Base-by-base conservation (phyloP, 495 filamentous ascomycete species). In the Tuber microsphaerosporum region DNA sequence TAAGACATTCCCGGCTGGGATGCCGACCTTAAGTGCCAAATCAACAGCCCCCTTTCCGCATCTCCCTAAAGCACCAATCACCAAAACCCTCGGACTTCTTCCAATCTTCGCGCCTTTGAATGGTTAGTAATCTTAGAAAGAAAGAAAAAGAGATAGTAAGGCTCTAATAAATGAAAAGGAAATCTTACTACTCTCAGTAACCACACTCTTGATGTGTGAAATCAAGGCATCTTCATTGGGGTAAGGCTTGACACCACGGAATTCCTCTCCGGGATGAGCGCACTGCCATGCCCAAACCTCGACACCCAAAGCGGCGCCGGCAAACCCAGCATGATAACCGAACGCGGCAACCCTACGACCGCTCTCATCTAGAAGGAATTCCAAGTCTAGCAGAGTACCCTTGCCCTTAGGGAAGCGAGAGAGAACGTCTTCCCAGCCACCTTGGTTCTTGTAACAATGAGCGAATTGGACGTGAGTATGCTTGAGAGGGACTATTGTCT, bases 211-310 rank as follows among this genome's bases (percentile, higher is more conserved):
- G 72, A 97, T 89, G 74, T 94, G 89, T 69, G 85, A 82, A 72
- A 96, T 89, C 80, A 97, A 85, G 9, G 89, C 88, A 65, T 87
- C 86, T 84, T 96, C 91, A 80, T 92, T 93, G 72, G 90, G 89
- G 84, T 95, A 97, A 79, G 88, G 88, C 69, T 86, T 87, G 51
- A 96, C 89, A 75, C 89, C 87, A 14, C 89, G 90, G 76, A 97
- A 87, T 61, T 88, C 86, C 81, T 88, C 85, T 71, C 87, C 88
- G 76, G 87, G 88, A 84, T 94, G 89, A 37, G 87, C 88, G 80
- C 92, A 87, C 84, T 97, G 93, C 89, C 91, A 92, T n/a, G 92
- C 90, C 94, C 94, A 97, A 75, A 90, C 90, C 87, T 93, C 88
- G 73, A 97, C 85, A 39, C 93, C 93, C 37, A 97, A 85, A 34